These are phyloP conservation scores for Xylaria flabelliformis DNA, from an alignment of 495 filamentous ascomycete species.

Conservation along the genomic window DNA sequence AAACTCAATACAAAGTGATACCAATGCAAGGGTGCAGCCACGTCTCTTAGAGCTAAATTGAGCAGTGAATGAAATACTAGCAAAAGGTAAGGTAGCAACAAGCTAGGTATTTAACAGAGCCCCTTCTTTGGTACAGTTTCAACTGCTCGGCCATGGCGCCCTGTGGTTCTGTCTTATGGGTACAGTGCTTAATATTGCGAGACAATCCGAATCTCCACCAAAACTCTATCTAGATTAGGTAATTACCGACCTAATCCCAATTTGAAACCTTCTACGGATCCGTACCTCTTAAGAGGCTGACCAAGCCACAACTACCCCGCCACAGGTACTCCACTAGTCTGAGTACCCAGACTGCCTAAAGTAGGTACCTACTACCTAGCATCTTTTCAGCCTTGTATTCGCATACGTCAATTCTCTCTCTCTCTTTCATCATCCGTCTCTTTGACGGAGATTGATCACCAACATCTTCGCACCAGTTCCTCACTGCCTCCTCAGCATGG, in stretches of 20 bases:
- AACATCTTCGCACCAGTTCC: slow-evolving; percentile 20
- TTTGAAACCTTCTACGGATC: not conserved
- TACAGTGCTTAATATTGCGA: too few species aligned
- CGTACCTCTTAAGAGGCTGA: not conserved
- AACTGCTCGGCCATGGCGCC: not conserved
- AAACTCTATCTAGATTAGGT: not conserved
- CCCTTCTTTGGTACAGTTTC: not conserved
- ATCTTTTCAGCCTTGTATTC: slow-evolving; percentile 33
- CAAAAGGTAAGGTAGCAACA: not conserved
- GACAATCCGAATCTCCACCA: not conserved
- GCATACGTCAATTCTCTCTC: slow-evolving; percentile 21
- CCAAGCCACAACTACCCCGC: slow-evolving; percentile 5
- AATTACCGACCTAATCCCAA: not conserved
- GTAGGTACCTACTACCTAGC: not conserved
- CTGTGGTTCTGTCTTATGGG: not conserved
- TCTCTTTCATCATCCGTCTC: slow-evolving; percentile 29
- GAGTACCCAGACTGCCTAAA: not conserved
- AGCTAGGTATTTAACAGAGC: not conserved
- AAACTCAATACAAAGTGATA: not conserved
- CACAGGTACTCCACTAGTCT: not conserved
- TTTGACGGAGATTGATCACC: slow-evolving; percentile 29
- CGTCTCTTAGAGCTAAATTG: not conserved
- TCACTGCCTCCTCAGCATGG: not conserved
- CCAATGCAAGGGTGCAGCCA: not conserved
- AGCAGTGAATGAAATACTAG: not conserved